phyloP scores from a whole-genome alignment of 495 filamentous ascomycete genomes.

The Annulohypoxylon bovei region DNA sequence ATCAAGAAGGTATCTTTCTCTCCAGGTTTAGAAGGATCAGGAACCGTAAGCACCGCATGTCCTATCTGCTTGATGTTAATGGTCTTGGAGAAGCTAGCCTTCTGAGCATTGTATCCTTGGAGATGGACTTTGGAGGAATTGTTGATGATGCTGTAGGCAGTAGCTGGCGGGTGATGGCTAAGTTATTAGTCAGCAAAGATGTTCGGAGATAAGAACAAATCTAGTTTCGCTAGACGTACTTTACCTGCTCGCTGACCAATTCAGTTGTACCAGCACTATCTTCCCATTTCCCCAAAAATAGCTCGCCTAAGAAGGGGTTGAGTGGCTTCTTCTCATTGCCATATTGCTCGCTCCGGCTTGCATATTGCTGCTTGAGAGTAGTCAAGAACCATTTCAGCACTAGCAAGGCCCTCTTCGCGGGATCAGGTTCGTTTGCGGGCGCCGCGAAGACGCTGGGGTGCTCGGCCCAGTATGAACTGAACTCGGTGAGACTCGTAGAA shows the following conservation, averaged over 20 bases:
- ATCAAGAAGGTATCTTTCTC: conserved; percentile 82
- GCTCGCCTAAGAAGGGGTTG: conserved; percentile 90
- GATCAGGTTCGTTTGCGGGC: conserved; percentile 80
- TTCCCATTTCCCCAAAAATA: conserved; percentile 90
- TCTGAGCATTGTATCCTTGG: conserved; percentile 98
- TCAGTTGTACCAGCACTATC: conserved; percentile 76
- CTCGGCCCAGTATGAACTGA: conserved; percentile 96
- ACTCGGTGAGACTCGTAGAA: conserved; percentile 90
- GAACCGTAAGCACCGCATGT: conserved; percentile 85
- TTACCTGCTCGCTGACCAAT: conserved; percentile 74
- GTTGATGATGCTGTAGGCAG: conserved; percentile 92
- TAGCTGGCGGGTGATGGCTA: conserved; percentile 97
- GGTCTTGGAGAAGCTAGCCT: conserved; percentile 89
- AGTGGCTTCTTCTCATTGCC: conserved; percentile 98
- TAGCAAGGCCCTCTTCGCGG: conserved; percentile 82
- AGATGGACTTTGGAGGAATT: conserved; percentile 83
- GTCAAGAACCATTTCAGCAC: conserved; percentile 98
- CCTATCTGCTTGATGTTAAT: conserved; percentile 97
- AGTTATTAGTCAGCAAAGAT: conserved; percentile 60
- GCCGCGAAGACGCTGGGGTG: conserved; percentile 90
- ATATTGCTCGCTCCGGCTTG: conserved; percentile 86
- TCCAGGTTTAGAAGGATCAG: conserved; percentile 58
- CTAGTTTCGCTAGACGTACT: conserved; percentile 60
- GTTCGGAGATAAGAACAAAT: conserved; percentile 54
- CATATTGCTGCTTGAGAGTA: conserved; percentile 95